Base-by-base conservation (phyloP, 495 filamentous ascomycete species). In the Xylaria castorea region DNA sequence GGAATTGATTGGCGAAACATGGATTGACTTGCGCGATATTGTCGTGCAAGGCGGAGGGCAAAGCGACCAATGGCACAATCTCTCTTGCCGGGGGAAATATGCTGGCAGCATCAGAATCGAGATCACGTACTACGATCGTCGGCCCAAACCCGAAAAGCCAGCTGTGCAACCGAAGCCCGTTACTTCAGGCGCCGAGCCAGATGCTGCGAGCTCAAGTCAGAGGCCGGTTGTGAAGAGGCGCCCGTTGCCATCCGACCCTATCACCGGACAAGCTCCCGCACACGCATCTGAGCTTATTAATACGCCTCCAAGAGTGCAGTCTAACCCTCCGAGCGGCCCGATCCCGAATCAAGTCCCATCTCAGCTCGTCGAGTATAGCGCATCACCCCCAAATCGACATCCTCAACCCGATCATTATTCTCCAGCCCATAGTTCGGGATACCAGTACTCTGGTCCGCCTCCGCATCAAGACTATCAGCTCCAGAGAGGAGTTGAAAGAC, bases 41-140 rank as follows among this genome's bases (percentile, higher is more conserved):
- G 84, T 99, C 64, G 88, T 94, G 27, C 87, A 89, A 4, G 95
- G 95, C 60, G 96, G 96, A 40, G 94, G 97, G 46, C 94, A 97
- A 75, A 94, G 90, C 75, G 96, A 98, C 80, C 87, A 92, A 32
- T 98, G 97, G 97, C 95, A 97, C 76, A 89, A 84, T 63, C 83
- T 99, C 46, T 91, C 89, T 74, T 97, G 89, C 87, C 93, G 90
- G 76, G 93, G 94, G 50, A 96, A 96, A 84, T 98, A 98, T 78
- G 94, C 97, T 30, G 96, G 96, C 34, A 95, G 98, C 76, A 90
- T 99, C 55, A 89, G 95, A 68, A 93, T 98, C 51, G 96, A 99
- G 80, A 91, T 97, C 81, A 98, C 96, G 34, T 99, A 93, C 81
- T 98, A 97, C 82, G 96, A 99, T 80, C 91, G 88, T 46, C 89